Base-by-base conservation (phyloP, 2,329 filamentous ascomycete species). In the Tolypocladium nubicola region DNA sequence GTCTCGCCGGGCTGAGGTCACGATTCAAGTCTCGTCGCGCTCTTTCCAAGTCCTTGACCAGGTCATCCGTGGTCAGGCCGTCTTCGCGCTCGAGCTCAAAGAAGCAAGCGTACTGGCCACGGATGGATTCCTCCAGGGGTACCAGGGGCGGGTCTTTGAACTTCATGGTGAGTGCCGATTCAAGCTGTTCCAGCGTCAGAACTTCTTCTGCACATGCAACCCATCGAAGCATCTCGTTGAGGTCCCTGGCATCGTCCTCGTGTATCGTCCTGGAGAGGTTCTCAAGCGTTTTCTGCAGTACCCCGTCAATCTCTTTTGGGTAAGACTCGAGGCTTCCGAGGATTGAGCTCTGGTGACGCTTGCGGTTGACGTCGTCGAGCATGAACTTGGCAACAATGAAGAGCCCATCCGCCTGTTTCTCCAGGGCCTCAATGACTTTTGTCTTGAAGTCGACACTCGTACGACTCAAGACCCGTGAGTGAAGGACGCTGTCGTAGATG, bases 371-470 rank as follows among this genome's bases (percentile, higher is more conserved):
- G 53, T 82, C 79, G 6, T 74, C 74, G 3, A 82, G 57, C 76
- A 79, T 79, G 50, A 79, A 73, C 57, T 78, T 75, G 52, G 76
- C 77, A 52, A 77, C 70, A 23, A 79, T 76, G 60, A 79, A 79
- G 21, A 79, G 70, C 0, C 76, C 77, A 23, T 76, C 73, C 1
- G 76, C 76, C 23, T 74, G 72, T 7, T 68, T 68, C 4, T 69
- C 68, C 63, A 79, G 70, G 9, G 69, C 71, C 3, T 71, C 63
- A 2, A 75, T 67, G 4, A 79, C 70, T 38, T 73, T 68, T 16
- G 70, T 61, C 58, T 71, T 66, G 59, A 77, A 68, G 37, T 70
- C 62, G 2, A 61, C 58, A 6, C 64, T 61, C 13, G 68, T 70
- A 0, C 68, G 67, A 38, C 64, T 70, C 9, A 79, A 64, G 2